A percentile compares a stretch with the other conserved stretches of the same genome.
These are phyloP conservation scores for Penicillium rolfsii DNA, from an alignment of 2,329 filamentous ascomycete species.

Conservation along the genomic window DNA sequence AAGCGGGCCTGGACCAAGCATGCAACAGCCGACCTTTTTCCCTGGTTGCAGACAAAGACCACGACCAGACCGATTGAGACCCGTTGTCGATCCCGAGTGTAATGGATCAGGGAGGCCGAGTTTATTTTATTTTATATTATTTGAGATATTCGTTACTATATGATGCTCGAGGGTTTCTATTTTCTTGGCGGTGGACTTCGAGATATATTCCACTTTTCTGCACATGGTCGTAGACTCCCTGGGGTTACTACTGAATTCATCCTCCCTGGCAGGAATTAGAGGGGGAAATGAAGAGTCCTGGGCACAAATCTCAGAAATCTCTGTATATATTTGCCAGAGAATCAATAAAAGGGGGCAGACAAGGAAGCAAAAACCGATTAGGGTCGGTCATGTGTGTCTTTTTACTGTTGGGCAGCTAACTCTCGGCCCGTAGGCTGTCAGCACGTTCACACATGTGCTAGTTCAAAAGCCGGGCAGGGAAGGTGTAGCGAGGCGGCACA, in stretches of 20 bases:
- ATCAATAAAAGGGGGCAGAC: background rate
- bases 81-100: conserved; percentile 3
- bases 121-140: conserved; percentile 3
- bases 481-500: conserved; percentile 24
- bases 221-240: background rate
- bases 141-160: background rate
- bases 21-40: conserved; percentile 4
- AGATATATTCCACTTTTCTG: background rate
- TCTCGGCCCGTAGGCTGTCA: background rate
- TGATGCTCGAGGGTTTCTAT: background rate
- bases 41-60: conserved; percentile 2
- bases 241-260: background rate
- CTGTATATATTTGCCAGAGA: background rate
- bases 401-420: background rate
- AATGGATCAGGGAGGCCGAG: background rate
- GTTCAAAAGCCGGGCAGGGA: conserved; percentile 9
- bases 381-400: background rate
- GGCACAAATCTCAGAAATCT: background rate
- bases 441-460: background rate
- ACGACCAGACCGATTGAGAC: background rate
- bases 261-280: background rate
- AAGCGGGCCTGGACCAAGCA: conserved; percentile 1
- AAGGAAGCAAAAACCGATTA: background rate
- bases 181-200: background rate
- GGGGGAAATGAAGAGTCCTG: background rate